Conservation (phyloP, 306 rosid species). For the Canavalia gladiata region DNA sequence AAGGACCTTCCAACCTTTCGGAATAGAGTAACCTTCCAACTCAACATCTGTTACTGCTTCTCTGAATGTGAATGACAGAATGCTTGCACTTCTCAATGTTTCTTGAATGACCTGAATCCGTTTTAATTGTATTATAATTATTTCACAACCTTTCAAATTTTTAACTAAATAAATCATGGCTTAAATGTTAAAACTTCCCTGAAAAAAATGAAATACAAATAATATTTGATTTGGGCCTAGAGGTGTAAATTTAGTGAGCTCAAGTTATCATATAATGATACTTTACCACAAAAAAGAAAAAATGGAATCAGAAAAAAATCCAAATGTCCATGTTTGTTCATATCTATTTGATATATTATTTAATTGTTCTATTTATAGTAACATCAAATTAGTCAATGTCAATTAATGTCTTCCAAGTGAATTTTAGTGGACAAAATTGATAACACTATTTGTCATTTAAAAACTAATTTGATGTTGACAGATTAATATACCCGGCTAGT, state of each 20-base stretch:
- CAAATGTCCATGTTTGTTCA: not conserved
- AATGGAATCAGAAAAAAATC: not conserved
- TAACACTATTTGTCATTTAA: constrained; percentile 1
- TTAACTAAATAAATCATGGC: not conserved
- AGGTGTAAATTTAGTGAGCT: not conserved
- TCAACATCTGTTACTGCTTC: constrained; percentile 89
- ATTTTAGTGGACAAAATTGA: constrained; percentile 1
- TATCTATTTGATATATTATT: not conserved
- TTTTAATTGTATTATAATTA: not conserved
- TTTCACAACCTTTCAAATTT: not conserved
- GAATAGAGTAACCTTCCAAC: constrained; percentile 84
- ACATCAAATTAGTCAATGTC: constrained; percentile 31
- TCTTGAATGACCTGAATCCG: constrained; percentile 79
- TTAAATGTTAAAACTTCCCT: not conserved
- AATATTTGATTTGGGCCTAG: not conserved
- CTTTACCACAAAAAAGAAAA: not conserved
- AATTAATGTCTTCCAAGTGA: constrained; percentile 23
- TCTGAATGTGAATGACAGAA: constrained; percentile 90
- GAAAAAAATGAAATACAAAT: not conserved
- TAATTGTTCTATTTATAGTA: not conserved
- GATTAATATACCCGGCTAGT: constrained; percentile 62
- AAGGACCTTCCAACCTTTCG: constrained; percentile 96
- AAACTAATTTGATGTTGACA: not conserved
- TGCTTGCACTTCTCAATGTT: constrained; percentile 86
- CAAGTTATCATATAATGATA: not conserved